Base-by-base conservation (phyloP, 345 rosid genomes). In the Populus pruinosa region DNA sequence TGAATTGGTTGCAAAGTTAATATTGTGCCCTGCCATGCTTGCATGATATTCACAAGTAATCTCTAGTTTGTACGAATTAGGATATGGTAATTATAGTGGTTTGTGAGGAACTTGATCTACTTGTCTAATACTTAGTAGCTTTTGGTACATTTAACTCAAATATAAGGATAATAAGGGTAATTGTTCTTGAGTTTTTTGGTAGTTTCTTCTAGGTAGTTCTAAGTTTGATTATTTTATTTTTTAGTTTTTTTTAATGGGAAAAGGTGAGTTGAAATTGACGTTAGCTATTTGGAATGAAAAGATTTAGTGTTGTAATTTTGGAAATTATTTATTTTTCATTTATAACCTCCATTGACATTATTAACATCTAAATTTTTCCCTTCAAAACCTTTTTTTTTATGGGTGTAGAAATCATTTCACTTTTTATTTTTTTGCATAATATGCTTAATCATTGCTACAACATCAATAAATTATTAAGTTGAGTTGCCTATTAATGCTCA, bases 251-350 rank as follows among this genome's bases (percentile, higher is more conserved):
- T 3, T 16, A 0, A 7, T 2, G 1, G 6, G 53, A 2, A 13
- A 13, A 4, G 1, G 6, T 4, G 1, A 49, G 18, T 49, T 49
- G 8, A 49, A 1, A 0, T 49, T 49, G 55, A 13, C 17, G 4
- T 49, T 16, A 18, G 21, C 20, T 1, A 49, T 14, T 16, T 49
- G 21, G 21, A 6, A 13, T 16, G 21, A 16, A 14, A 2, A 16
- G 55, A 0, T 0, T 4, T 33, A 5, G 5, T 0, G 2, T 0
- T 16, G 1, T 49, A 49, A 4, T 4, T 49, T 5, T 49, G 7
- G 0, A 49, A 16, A 1, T 14, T 1, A 7, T 6, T 4, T 0
- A 5, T 49, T 2, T 4, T 49, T 5, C 2, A 1, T 16, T 4
- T 49, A 4, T 49, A 49, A 49, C 55, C 5, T 4, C 5, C 0